phyloP scores from a whole-genome alignment of 805 yeast genomes.

The Candida broadrunensis region DNA sequence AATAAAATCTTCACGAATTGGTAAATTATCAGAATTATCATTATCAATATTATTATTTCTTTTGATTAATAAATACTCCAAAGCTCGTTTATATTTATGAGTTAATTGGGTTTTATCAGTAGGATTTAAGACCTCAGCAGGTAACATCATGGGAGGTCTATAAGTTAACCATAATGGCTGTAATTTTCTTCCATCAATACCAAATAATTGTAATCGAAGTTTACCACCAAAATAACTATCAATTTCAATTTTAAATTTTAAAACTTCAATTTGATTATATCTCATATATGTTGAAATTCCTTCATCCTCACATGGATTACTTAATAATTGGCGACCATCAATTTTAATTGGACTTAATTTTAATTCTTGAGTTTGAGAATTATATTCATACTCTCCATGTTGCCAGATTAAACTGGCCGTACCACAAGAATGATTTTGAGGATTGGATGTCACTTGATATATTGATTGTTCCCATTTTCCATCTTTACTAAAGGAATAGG shows the following conservation, averaged over 20 bases:
- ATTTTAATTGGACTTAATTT: constrained; percentile 10
- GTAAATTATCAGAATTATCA: neutral
- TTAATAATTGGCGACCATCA: constrained; percentile 18
- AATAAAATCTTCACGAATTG: neutral
- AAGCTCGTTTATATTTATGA: constrained; percentile 4
- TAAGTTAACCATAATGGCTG: constrained; percentile 19
- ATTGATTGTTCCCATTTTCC: constrained; percentile 20
- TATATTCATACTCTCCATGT: constrained; percentile 14
- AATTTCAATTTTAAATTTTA: constrained; percentile 12
- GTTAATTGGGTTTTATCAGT: constrained; percentile 5
- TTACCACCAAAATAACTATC: constrained; percentile 12
- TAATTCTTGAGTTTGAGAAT: constrained; percentile 8
- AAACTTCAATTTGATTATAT: constrained; percentile 11
- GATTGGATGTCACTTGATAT: constrained; percentile 15
- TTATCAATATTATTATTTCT: neutral
- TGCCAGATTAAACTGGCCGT: constrained; percentile 18
- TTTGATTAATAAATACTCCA: neutral
- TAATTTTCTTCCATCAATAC: constrained; percentile 13
- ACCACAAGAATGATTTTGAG: constrained; percentile 14
- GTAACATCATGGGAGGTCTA: constrained; percentile 18
- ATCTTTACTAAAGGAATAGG: constrained; percentile 16
- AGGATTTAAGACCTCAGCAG: constrained; percentile 15
- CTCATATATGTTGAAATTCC: constrained; percentile 14
- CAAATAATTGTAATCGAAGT: constrained; percentile 12
- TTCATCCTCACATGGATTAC: constrained; percentile 16